Base-by-base conservation (phyloP, 257 asterid species). In the Ballota nigra region DNA sequence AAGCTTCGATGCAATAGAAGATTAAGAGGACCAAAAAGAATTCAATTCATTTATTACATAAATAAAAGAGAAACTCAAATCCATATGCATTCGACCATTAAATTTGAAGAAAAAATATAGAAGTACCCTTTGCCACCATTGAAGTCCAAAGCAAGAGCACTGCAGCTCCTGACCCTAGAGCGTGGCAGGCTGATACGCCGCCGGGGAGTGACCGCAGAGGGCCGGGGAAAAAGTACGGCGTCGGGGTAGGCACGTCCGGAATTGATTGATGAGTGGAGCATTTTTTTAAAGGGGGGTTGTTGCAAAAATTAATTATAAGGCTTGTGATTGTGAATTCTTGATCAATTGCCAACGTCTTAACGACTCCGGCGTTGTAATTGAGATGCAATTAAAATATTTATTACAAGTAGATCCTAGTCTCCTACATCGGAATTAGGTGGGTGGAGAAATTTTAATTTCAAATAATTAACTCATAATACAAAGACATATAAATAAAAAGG, bases 71-170 rank as follows among this genome's bases (percentile, higher is more conserved):
- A 47, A 8, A 53, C 5, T 29, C 61, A 58, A 69, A n/a, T 16
- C 68, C 15, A 33, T 38, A 26, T 28, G 23, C 41, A 20, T 26
- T 71, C 69, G 57, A 29, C 29, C 53, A n/a, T n/a, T n/a, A 70
- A 80, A 56, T 65, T 24, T 22, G 24, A 36, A 77, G 38, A 58
- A 31, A 36, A 78, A 40, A 33, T 5, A 33, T 62, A 53, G 36
- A 15, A 70, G 63, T 85, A 90, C 97, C 94, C 86, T 80, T 82
- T 73, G 16, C 80, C 89, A 9, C 83, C 83, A 79, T 78, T 85
- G 73, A 77, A 72, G 57, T 86, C 90, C 69, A 81, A 74, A 3
- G 84, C 82, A 60, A 51, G 69, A 47, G 83, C 78, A 19, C 20
- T 31, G 76, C 79, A 76, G 70, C 73, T 75, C 74, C 63, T 71